Conservation (phyloP, 2,329 filamentous ascomycete species). For the Grosmannia penicillata region DNA sequence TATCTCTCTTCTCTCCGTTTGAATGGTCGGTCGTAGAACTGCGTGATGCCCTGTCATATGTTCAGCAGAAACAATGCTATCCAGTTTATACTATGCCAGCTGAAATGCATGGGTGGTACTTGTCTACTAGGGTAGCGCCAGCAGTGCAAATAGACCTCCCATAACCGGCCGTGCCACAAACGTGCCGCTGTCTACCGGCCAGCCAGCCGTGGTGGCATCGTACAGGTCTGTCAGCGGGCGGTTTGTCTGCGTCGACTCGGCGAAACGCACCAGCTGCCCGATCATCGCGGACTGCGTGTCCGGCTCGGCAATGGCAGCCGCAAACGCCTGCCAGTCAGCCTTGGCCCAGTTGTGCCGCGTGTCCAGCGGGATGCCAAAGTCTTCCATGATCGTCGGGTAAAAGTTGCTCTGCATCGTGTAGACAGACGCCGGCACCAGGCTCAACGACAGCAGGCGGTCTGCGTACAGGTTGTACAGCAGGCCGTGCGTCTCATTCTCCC, state of each 20-base stretch:
- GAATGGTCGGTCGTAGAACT: too few relatives aligned
- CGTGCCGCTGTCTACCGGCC: slow-evolving; percentile 33
- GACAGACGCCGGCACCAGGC: slow-evolving; percentile 57
- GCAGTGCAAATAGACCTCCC: slow-evolving; percentile 65
- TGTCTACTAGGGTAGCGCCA: slow-evolving; percentile 49
- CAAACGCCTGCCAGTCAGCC: slow-evolving; percentile 77
- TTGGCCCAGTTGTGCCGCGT: slow-evolving; percentile 72
- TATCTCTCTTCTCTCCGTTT: too few relatives aligned
- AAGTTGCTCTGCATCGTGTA: slow-evolving; percentile 67
- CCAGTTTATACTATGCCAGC: too few relatives aligned
- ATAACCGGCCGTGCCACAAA: slow-evolving; percentile 71
- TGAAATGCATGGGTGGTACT: too few relatives aligned
- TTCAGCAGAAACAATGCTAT: too few relatives aligned
- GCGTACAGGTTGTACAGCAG: slow-evolving; percentile 71
- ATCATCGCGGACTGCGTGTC: slow-evolving; percentile 52
- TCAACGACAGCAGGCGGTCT: slow-evolving; percentile 62
- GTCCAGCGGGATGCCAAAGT: slow-evolving; percentile 73
- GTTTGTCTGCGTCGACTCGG: slow-evolving; percentile 58
- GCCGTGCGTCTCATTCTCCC: slow-evolving; percentile 40
- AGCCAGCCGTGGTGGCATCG: slow-evolving; percentile 55
- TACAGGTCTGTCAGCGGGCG: slow-evolving; percentile 65
- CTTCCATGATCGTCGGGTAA: slow-evolving; percentile 56
- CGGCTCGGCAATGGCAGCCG: slow-evolving; percentile 55
- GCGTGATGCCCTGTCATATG: too few relatives aligned
- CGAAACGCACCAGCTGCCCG: slow-evolving; percentile 54